Conservation (phyloP, 495 filamentous ascomycete genomes). For the Xylaria grammica region DNA sequence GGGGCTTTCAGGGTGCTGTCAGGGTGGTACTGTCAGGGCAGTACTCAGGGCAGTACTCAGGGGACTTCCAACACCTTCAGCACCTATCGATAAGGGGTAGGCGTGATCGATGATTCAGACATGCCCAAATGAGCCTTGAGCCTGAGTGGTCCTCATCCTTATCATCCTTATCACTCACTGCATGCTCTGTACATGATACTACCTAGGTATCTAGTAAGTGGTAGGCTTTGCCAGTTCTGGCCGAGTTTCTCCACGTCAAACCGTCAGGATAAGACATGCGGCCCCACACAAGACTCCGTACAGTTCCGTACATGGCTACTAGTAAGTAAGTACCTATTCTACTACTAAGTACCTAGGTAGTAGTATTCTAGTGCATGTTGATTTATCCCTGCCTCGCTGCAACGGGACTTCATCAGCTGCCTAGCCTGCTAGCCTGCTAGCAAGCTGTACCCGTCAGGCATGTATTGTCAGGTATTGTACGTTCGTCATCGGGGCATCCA, state of each 20-base stretch:
- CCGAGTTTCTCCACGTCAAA: constrained; percentile 12
- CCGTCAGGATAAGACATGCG: too few species aligned
- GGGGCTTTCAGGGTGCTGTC: too few species aligned
- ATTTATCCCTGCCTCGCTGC: not conserved
- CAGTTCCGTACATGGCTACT: too few species aligned
- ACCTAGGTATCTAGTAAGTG: too few species aligned
- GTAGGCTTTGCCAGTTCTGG: constrained; percentile 2
- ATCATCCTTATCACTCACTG: not conserved
- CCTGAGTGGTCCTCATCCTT: constrained; percentile 4
- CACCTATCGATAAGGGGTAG: not conserved
- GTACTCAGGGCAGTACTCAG: too few species aligned
- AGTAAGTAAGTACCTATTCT: too few species aligned
- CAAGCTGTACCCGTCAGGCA: not conserved
- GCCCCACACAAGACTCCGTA: too few species aligned
- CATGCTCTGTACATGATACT: too few species aligned
- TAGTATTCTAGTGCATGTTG: too few species aligned
- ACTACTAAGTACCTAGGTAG: too few species aligned
- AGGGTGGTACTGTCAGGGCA: too few species aligned
- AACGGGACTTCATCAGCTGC: constrained; percentile 9
- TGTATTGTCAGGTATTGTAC: too few species aligned
- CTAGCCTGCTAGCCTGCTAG: not conserved
- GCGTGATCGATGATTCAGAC: not conserved
- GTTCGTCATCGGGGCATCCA: constrained; percentile 25
- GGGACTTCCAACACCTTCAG: not conserved
- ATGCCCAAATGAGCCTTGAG: not conserved